Conservation (phyloP, 1,139 yeast genomes). For the Yamadazyma atmosphaerica region DNA sequence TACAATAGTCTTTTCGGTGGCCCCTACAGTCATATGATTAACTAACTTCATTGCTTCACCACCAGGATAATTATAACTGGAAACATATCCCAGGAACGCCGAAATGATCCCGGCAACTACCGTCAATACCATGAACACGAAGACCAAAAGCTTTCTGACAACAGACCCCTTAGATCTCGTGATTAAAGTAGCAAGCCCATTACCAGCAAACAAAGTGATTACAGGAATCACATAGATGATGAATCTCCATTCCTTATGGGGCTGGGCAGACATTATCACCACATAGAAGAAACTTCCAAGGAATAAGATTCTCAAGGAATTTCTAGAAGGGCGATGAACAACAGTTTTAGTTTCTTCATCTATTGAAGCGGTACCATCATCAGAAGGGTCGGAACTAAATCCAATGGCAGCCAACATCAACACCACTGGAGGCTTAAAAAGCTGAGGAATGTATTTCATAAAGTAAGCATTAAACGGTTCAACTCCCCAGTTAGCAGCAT, state of each 20-base stretch:
- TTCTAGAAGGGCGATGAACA: constrained; percentile 31
- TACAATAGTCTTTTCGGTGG: constrained; percentile 29
- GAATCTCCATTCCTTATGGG: constrained; percentile 96
- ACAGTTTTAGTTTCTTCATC: constrained; percentile 22
- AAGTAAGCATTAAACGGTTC: constrained; percentile 76
- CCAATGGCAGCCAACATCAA: constrained; percentile 50
- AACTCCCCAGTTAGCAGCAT: constrained; percentile 78
- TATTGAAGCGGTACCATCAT: constrained; percentile 19
- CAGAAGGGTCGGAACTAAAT: constrained; percentile 38
- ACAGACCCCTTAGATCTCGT: constrained; percentile 4
- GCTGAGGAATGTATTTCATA: constrained; percentile 39
- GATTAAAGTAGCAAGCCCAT: constrained; percentile 48
- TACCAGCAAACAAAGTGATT: constrained; percentile 63
- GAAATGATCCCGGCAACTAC: constrained; percentile 41
- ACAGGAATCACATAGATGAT: constrained; percentile 75
- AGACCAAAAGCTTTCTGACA: constrained; percentile 22
- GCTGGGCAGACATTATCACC: constrained; percentile 69
- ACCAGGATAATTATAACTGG: constrained; percentile 86
- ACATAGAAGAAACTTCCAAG: constrained; percentile 55
- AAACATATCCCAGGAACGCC: constrained; percentile 54
- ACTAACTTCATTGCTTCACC: constrained; percentile 66
- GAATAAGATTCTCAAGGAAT: constrained; percentile 35
- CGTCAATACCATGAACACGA: constrained; percentile 27
- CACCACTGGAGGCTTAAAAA: constrained; percentile 63
- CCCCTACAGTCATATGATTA: constrained; percentile 42